Evolutionary conservation across 108 stramenopile genomes (phyloP), one percentile per base, ranked within the genome.

Genomic region (Nitzschia sp.): DNA sequence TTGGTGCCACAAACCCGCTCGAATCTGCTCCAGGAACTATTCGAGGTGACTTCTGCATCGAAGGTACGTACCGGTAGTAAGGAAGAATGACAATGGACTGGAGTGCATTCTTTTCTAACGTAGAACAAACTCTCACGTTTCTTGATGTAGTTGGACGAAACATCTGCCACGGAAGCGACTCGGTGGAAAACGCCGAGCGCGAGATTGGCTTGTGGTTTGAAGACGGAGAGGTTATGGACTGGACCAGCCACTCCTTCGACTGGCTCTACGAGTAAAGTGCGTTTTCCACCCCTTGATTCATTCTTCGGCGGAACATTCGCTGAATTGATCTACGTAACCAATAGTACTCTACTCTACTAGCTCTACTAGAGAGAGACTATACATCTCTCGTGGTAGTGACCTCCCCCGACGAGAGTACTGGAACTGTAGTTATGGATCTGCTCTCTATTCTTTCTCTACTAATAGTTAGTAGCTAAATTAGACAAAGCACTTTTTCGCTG

Each of bases 171-270:
- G 95, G 94, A 58, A 80, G 75, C 65, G 97, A 96, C 73, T 88
- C 88, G 8, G 93, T 95, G 17, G 97, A 98, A 61, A 91, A 87
- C 68, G 97, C 97, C 48, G 80, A 94, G 76, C 87, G 85, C 65
- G 96, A 98, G 69, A 96, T 98, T 68, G 88, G 66, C 28, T 81
- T 95, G 34, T 98, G 97, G 97, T 98, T 98, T 70, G 85, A 87
- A 22, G 94, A 95, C 59, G 81, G 70, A 28, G 92, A 87, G 56
- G 73, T 92, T 38, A 17, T 89, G 44, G 88, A 82, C 62, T 96
- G 92, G 92, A 77, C 80, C 22, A 59, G 52, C 35, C 83, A 87
- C 77, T 80, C 81, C 27, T 73, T 84, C 38, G 81, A 79, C 70
- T 94, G 92, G 95, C 80, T 96, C 56, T 96, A 92, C 69, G 95